Evolutionary conservation across 139 green algal species (phyloP).

Genomic region (Coelastrella sp.): DNA sequence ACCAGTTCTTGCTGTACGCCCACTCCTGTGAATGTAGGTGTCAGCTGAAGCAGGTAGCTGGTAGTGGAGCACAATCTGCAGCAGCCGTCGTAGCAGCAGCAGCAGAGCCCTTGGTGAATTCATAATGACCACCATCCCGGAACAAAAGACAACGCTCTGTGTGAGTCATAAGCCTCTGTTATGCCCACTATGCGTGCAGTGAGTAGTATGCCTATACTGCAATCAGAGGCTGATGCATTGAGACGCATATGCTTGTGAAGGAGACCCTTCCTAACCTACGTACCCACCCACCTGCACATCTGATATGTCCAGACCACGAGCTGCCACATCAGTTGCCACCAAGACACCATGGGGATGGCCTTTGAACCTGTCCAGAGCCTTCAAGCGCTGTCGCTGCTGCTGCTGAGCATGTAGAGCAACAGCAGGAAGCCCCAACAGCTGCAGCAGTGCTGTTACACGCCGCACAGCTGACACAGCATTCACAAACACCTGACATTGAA

Average conservation of each 20-base stretch:
- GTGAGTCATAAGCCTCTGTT: too few relatives aligned
- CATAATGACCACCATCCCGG: too few relatives aligned
- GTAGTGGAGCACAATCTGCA: constrained; percentile 88
- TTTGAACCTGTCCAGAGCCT: constrained; percentile 94
- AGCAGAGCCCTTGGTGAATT: too few relatives aligned
- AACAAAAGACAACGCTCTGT: too few relatives aligned
- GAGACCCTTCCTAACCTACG: too few relatives aligned
- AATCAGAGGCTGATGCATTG: too few relatives aligned
- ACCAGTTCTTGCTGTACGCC: constrained; percentile 85
- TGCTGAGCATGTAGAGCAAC: constrained; percentile 85
- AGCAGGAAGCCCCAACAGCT: constrained; percentile 82
- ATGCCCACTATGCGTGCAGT: too few relatives aligned
- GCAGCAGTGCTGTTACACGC: constrained; percentile 85
- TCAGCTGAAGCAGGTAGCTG: constrained; percentile 92
- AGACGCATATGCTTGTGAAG: too few relatives aligned
- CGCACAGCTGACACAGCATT: constrained; percentile 81
- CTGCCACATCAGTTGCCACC: constrained; percentile 97
- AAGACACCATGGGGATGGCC: constrained; percentile 76
- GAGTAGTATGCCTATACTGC: too few relatives aligned
- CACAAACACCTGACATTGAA: constrained; percentile 83
- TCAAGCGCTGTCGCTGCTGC: constrained; percentile 96
- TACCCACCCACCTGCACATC: constrained; percentile 58
- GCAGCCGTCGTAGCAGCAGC: constrained; percentile 22
- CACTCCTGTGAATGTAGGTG: constrained; percentile 95
- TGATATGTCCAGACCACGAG: constrained; percentile 92